Evolutionary conservation across 768 basidiomycete species (phyloP).

Genomic region (Cystobasidiopsis lactophilus): DNA sequence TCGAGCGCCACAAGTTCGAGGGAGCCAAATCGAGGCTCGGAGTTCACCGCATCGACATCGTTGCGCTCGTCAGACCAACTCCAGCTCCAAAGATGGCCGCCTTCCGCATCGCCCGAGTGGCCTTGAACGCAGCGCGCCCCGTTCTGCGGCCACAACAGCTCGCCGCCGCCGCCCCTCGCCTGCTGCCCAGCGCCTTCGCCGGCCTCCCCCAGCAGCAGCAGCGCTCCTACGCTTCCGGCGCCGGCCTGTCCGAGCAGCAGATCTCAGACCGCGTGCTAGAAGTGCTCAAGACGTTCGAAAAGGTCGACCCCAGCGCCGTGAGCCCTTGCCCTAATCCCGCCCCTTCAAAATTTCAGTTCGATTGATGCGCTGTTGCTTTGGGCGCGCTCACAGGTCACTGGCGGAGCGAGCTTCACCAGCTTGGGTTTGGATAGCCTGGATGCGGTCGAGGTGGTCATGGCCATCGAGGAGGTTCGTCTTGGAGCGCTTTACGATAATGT

Average conservation of each 20-base stretch:
- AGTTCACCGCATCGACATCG: too few relatives aligned
- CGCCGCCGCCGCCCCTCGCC: too few relatives aligned
- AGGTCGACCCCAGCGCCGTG: slow-evolving; percentile 56
- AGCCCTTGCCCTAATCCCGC: slow-evolving; percentile 19
- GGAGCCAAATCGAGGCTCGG: too few relatives aligned
- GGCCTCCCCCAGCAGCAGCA: too few relatives aligned
- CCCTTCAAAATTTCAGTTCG: neutral
- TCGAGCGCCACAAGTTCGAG: too few relatives aligned
- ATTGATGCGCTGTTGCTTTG: neutral
- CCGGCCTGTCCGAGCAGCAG: slow-evolving; percentile 41
- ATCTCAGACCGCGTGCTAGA: slow-evolving; percentile 58
- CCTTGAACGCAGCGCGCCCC: too few relatives aligned
- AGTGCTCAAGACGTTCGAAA: slow-evolving; percentile 70
- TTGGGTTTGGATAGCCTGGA: slow-evolving; percentile 88
- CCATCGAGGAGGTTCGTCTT: slow-evolving; percentile 77
- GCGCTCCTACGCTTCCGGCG: slow-evolving; percentile 40
- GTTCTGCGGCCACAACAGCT: too few relatives aligned
- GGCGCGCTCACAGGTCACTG: slow-evolving; percentile 46
- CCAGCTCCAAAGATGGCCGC: too few relatives aligned
- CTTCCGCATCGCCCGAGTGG: too few relatives aligned
- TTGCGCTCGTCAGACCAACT: too few relatives aligned
- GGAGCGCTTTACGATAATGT: too few relatives aligned
- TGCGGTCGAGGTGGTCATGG: slow-evolving; percentile 95
- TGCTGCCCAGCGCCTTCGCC: too few relatives aligned
- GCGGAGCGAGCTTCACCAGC: slow-evolving; percentile 43